Evolutionary conservation across 1,284 basidiomycete genomes (phyloP), one percentile per base, ranked within the genome.

Genomic region (Sporisorium exsertum): DNA sequence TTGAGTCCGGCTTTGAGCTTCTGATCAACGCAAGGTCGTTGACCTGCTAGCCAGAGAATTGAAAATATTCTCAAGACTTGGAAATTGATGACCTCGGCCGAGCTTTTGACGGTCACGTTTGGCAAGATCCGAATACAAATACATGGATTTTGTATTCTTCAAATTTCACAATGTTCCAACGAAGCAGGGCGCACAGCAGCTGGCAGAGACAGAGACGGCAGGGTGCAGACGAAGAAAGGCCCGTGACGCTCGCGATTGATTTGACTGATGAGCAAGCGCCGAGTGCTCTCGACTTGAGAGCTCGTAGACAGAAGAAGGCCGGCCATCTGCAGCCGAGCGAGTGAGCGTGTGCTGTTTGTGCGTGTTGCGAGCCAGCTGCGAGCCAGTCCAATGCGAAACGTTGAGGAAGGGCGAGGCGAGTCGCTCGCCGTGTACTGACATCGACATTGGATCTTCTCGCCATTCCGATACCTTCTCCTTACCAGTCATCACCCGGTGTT

Each of bases 401-500:
- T 4, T 40, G 56, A 58, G 53, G 10, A 10, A 32, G 59, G 37
- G 53, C 47, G 22, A 57, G 45, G 32, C 22, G 33, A 7, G 46
- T 26, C 20, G 29, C 24, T 24, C 47, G 53, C 52, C 22, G 27
- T 62, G 27, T 55, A 54, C 45, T 50, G 52, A 56, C 63, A 56
- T 62, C 51, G 51, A 63, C 51, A 6, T 60, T 60, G 64, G 56
- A 52, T 54, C 59, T 64, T 56, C 57, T 55, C 52, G 50, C 61
- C 33, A 57, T 58, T 49, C 63, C 70, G 70, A 72, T 64, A 55
- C 53, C 64, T 67, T 59, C 63, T 60, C 55, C 58, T 54, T 43
- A 66, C 70, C 60, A 63, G 70, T 66, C 70, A 72, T 72, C 70
- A 72, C 60, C 63, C 69, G 58, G 69, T 65, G 59, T 62, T 64